Conservation (phyloP, 2,329 filamentous ascomycete species). For the Diaporthe batatas region DNA sequence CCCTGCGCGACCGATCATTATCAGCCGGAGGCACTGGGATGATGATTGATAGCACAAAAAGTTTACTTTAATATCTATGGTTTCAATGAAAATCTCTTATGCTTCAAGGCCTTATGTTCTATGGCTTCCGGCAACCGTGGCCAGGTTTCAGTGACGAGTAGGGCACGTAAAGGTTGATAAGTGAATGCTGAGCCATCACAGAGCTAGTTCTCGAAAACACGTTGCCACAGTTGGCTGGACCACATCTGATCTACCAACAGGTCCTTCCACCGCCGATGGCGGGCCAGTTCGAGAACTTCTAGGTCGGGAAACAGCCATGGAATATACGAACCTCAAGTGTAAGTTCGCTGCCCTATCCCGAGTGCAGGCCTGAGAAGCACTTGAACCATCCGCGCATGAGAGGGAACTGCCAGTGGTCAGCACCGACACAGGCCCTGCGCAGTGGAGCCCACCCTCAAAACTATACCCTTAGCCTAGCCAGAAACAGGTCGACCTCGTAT, state of each 20-base stretch:
- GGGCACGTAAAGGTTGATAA: not conserved
- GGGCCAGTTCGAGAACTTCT: not conserved
- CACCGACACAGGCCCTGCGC: not conserved
- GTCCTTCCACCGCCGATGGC: not conserved
- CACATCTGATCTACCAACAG: not conserved
- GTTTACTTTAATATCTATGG: constrained; percentile 13
- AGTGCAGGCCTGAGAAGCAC: not conserved
- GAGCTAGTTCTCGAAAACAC: not conserved
- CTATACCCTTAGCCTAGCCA: constrained; percentile 14
- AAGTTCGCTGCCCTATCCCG: not conserved
- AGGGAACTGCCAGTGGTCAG: not conserved
- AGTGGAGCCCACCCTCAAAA: not conserved
- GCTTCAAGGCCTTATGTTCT: not conserved
- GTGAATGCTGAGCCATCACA: not conserved
- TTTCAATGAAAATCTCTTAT: not conserved
- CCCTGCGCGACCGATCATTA: constrained; percentile 88
- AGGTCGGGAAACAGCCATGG: not conserved
- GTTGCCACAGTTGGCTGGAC: not conserved
- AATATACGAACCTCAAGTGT: not conserved
- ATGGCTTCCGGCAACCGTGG: not conserved
- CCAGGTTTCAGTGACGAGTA: not conserved
- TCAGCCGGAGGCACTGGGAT: constrained; percentile 72
- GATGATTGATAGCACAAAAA: constrained; percentile 70
- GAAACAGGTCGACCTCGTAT: constrained; percentile 25
- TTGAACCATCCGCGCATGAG: not conserved